Evolutionary conservation across 345 rosid genomes (phyloP), one percentile per base, ranked within the genome.

Genomic region (Lumnitzera racemosa): DNA sequence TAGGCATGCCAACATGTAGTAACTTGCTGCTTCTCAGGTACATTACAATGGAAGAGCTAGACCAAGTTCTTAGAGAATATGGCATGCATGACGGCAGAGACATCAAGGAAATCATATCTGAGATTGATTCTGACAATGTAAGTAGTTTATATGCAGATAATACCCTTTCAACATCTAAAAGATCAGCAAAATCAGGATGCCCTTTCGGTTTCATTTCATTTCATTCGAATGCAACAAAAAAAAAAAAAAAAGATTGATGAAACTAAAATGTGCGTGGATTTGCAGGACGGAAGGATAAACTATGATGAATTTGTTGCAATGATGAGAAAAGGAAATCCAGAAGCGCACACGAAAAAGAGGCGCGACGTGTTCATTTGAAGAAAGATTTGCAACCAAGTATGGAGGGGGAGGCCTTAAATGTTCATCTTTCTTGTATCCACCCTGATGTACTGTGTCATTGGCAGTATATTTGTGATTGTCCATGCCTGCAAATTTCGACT

Each of bases 321-420:
- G 97, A 94, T 94, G 99, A 81, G 81, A 72, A 94, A 90, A 86
- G 99, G 96, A 66, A 94, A 84, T 69, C 88, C 85, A 0, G 96
- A 87, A 58, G 83, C 82, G 3, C 76, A 83, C 60, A 89, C 89
- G 20, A 94, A 90, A 80, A 94, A 90, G 77, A 77, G 99, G 62
- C 97, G 99, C 15, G 89, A 87, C 9, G 70, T 74, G 17, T 71
- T 80, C 54, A 66, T 78, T 50, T 73, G 20, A 72, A 80, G 51
- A 16, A 5, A 24, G 23, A 41, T 23, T 6, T 27, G 43, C 43
- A 36, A 36, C 10, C 10, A 36, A 36, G 9, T 7, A 36, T 36
- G 43, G 11, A 36, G 11, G 43, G 11, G 43, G 43, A 36, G 43
- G 4, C 43, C 43, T 4, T 36, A 9, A 36, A 4, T 4, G 7